Conservation (phyloP, 768 basidiomycete species). For the Porpolomopsis calyptriformis region DNA sequence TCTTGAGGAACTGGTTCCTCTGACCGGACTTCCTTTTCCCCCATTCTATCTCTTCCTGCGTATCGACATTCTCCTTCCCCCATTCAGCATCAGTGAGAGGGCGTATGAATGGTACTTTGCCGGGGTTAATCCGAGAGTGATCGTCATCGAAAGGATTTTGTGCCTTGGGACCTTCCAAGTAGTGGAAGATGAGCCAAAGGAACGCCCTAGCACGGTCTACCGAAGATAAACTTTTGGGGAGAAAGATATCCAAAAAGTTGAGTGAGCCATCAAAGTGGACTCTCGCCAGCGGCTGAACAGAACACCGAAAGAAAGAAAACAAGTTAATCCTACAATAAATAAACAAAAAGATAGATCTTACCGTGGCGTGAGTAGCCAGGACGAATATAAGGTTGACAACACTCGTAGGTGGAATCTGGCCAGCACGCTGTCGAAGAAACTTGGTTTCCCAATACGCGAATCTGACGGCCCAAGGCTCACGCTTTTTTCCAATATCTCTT, state of each 20-base stretch:
- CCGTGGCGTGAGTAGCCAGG: slow-evolving; percentile 66
- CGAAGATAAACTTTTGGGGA: slow-evolving; percentile 62
- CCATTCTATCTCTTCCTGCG: slow-evolving; percentile 66
- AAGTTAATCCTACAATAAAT: slow-evolving; percentile 6
- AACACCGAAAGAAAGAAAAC: too few species aligned
- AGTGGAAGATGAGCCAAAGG: slow-evolving; percentile 74
- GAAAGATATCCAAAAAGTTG: slow-evolving; percentile 78
- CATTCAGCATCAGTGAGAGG: slow-evolving; percentile 45
- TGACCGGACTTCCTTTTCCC: slow-evolving; percentile 64
- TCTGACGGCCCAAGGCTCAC: slow-evolving; percentile 1
- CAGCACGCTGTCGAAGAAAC: slow-evolving; percentile 42
- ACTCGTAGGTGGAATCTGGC: slow-evolving; percentile 68
- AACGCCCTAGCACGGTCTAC: slow-evolving; percentile 67
- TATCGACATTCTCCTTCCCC: slow-evolving; percentile 66
- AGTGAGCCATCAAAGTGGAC: slow-evolving; percentile 65
- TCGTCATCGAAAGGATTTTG: slow-evolving; percentile 31
- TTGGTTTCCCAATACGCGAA: not conserved
- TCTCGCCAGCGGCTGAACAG: slow-evolving; percentile 50
- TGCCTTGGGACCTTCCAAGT: slow-evolving; percentile 41
- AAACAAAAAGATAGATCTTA: slow-evolving; percentile 27
- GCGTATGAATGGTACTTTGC: slow-evolving; percentile 55
- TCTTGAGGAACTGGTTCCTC: slow-evolving; percentile 61
- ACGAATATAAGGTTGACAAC: slow-evolving; percentile 85
- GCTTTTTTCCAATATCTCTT: slow-evolving; percentile 39
- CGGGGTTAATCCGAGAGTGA: slow-evolving; percentile 31